phyloP scores from a whole-genome alignment of 768 basidiomycete species.

The Leccinum boreale region DNA sequence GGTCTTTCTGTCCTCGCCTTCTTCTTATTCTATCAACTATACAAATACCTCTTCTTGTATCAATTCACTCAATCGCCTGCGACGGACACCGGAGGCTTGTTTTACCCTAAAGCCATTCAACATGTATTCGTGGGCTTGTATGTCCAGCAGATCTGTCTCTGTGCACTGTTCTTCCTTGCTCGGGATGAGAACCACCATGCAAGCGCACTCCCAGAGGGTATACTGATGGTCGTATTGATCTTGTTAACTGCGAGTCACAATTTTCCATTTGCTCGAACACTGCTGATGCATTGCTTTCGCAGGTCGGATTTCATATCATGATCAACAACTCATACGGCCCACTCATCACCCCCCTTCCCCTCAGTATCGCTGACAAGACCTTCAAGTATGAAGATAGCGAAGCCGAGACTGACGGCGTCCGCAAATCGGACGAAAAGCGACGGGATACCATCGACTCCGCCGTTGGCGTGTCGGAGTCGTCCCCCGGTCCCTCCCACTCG shows the following conservation, averaged over 20 bases:
- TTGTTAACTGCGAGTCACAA: conserved; percentile 62
- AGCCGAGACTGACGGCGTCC: background rate
- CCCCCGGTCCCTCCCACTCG: conserved; percentile 3
- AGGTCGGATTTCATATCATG: conserved; percentile 68
- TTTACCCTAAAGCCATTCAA: conserved; percentile 92
- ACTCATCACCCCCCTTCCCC: conserved; percentile 69
- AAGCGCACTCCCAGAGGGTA: conserved; percentile 69
- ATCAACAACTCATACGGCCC: conserved; percentile 81
- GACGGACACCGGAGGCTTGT: conserved; percentile 85
- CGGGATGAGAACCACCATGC: conserved; percentile 48
- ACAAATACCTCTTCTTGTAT: conserved; percentile 86
- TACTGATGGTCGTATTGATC: conserved; percentile 83
- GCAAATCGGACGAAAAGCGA: conserved; percentile 15
- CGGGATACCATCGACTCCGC: conserved; percentile 12
- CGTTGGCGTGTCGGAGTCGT: conserved; percentile 3
- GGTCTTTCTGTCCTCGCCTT: conserved; percentile 83
- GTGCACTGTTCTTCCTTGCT: conserved; percentile 89
- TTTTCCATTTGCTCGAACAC: background rate
- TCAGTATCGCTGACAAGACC: conserved; percentile 72
- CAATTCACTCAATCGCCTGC: conserved; percentile 65
- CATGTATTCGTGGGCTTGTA: conserved; percentile 95
- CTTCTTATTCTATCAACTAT: conserved; percentile 77
- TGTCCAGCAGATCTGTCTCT: conserved; percentile 81
- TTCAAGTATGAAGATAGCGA: conserved; percentile 30
- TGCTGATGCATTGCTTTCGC: background rate